Evolutionary conservation across 257 asterid species (phyloP), one percentile per base, ranked within the genome.

Genomic region (Thymus mandschuricus): DNA sequence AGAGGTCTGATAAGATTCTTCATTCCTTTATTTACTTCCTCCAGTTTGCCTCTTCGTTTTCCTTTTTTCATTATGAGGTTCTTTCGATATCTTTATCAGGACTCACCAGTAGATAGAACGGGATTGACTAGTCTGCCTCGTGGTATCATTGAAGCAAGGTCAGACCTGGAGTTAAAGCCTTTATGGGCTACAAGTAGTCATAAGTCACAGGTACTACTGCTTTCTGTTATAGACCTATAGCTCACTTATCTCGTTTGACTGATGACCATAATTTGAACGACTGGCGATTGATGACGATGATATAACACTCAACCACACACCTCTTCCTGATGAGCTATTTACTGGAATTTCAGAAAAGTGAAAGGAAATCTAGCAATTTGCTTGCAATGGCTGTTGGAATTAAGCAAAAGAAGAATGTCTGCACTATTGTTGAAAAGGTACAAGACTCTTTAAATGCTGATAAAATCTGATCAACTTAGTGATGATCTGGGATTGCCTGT

Each of bases 361-460:
- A 8, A 54, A 66, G 80, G 49, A 60, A 82, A 64, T 79, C 84
- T 33, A 81, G 45, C n/a, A 80, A 86, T 76, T 86, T 95, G 84
- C 79, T 95, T 76, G 99, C 99, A 56, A 84, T 95, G 71, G 96
- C 99, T 49, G 98, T 91, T 72, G 99, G 99, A 64, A 88, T 95
- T 55, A 88, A 82, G 73, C 99, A 95, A 84, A 95, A 89, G 82
- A 69, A 54, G 79, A 89, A 88, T 64, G 99, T 95, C 33, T 79
- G 89, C 79, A 74, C 80, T 52, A 84, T 92, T 49, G 90, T 86
- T 51, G 84, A 50, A 77, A 95, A 86, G 97, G 99, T 95, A 83
- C 55, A 44, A 10, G 76, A 60, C 44, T 63, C 64, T 29, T 67
- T 49, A 30, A 40, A 68, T 60, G 43, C 52, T 48, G 30, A 27